Base-by-base conservation (phyloP, 2,329 filamentous ascomycete genomes). In the Stachybotrys chartarum region DNA sequence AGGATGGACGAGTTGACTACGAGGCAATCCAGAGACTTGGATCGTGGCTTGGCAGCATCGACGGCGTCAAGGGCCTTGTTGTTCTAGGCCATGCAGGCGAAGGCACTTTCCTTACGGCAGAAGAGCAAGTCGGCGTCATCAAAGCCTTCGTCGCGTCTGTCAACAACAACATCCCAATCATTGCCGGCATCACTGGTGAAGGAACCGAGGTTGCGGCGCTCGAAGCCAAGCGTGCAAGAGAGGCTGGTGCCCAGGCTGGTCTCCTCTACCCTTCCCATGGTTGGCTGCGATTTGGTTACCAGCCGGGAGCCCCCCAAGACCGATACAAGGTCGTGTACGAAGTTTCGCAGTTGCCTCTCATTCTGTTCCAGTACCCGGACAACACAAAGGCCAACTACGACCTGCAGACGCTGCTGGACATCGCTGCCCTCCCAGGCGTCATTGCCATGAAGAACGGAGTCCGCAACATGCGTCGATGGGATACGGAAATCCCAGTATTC, bases 361-460 rank as follows among this genome's bases (percentile, higher is more conserved):
- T 80, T 55, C 69, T 80, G 5, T 80, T 81, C 66, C 77, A 80
- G 63, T 80, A 80, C 52, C 77, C 77, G 14, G 77, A 81, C 65
- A 74, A 72, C 65, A 80, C 78, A 17, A 79, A 80, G 63, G 76
- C 77, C 4, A 79, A 73, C 1, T 80, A 80, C 62, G 77, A 65
- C 58, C 68, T 81, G 24, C 70, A 80, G 58, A 81, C 78, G 0
- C 72, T 80, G 59, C 72, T 81, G 2, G 78, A 81, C 52, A 80
- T 80, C 54, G 70, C 77, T 3, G 78, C 77, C 7, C 76, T 71
- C 39, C 78, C 78, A 1, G 78, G 78, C 31, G 76, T 79, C 6
- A 78, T 81, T 50, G 78, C 78, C 16, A 81, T 81, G 77, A 81
- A 81, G 72, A 81, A 80, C 58, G 78, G 78, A 18, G 78, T 81